Percentiles rank a stretch among this genome's conserved stretches.
Conservation (phyloP, 2,329 filamentous ascomycete species). For the Fusarium stilboides region DNA sequence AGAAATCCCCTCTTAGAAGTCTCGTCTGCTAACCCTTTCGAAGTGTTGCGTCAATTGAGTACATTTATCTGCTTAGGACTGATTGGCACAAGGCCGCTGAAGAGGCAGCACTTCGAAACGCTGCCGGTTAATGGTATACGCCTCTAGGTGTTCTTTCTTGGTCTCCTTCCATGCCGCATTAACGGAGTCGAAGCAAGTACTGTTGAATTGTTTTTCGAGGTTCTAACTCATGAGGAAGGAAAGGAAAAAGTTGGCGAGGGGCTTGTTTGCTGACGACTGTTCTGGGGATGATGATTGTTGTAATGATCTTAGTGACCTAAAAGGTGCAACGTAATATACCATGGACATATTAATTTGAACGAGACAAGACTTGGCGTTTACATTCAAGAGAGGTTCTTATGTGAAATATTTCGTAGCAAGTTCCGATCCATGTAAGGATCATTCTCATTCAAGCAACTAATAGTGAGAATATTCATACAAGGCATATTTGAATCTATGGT, state of each 20-base stretch:
- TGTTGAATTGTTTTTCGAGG: neutral
- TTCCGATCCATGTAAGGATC: neutral
- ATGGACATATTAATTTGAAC: neutral
- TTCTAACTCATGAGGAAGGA: neutral
- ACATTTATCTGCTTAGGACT: constrained; percentile 65
- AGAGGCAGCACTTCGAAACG: constrained; percentile 69
- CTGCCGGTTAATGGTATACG: constrained; percentile 54
- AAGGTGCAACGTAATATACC: neutral
- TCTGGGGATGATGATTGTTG: neutral
- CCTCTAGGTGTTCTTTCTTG: neutral
- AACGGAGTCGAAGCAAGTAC: neutral
- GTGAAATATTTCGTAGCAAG: neutral
- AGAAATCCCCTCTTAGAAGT: neutral
- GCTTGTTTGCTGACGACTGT: neutral
- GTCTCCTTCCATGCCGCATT: neutral
- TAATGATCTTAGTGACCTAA: constrained; percentile 1
- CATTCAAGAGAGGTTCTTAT: neutral
- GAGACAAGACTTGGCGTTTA: neutral
- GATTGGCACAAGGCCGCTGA: constrained; percentile 69
- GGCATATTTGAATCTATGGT: constrained; percentile 41
- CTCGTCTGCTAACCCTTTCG: constrained; percentile 22
- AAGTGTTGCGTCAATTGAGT: constrained; percentile 69
- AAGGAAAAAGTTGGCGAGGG: neutral
- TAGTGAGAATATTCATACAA: constrained; percentile 39
- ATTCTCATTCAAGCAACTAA: constrained; percentile 12